These are phyloP conservation scores for Erythrobasidium yunnanense DNA, from an alignment of 768 basidiomycete genomes.

Conservation along the genomic window DNA sequence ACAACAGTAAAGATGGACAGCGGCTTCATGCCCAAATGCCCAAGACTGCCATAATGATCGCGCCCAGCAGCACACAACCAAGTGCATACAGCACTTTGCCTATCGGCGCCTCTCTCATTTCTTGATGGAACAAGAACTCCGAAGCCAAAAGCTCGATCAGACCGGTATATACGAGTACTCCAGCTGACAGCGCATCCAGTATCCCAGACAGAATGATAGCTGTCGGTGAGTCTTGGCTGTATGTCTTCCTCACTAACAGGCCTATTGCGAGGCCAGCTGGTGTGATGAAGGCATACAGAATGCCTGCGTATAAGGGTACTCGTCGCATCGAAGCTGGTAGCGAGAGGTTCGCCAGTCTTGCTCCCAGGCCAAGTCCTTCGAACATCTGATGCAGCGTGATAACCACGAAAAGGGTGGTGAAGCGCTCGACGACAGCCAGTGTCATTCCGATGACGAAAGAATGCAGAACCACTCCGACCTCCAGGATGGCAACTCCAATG, in stretches of 20 bases:
- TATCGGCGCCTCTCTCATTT: constrained; percentile 56
- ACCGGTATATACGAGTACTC: constrained; percentile 63
- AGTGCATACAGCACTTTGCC: constrained; percentile 45
- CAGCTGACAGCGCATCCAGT: constrained; percentile 71
- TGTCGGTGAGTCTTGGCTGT: constrained; percentile 66
- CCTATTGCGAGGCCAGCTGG: constrained; percentile 53
- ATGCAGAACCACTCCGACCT: constrained; percentile 88
- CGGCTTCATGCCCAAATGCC: constrained; percentile 39
- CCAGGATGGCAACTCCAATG: constrained; percentile 77
- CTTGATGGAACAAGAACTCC: constrained; percentile 73
- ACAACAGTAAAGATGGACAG: not conserved
- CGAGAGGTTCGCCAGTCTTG: constrained; percentile 66
- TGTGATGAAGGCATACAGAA: constrained; percentile 64
- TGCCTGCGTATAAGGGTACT: constrained; percentile 53
- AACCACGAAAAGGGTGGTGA: constrained; percentile 74
- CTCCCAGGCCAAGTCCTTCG: constrained; percentile 85
- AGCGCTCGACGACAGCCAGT: constrained; percentile 65
- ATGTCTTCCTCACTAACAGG: constrained; percentile 46
- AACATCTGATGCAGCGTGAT: constrained; percentile 58
- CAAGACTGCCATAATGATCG: constrained; percentile 78
- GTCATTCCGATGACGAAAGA: constrained; percentile 83
- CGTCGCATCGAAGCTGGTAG: constrained; percentile 39
- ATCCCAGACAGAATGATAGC: constrained; percentile 74
- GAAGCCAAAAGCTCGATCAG: constrained; percentile 83
- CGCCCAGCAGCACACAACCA: constrained; percentile 60